A percentile compares a stretch with the other conserved stretches of the same genome.
phyloP scores from a whole-genome alignment of 371 early-diverging fungal species.

The Mortierella sp. region DNA sequence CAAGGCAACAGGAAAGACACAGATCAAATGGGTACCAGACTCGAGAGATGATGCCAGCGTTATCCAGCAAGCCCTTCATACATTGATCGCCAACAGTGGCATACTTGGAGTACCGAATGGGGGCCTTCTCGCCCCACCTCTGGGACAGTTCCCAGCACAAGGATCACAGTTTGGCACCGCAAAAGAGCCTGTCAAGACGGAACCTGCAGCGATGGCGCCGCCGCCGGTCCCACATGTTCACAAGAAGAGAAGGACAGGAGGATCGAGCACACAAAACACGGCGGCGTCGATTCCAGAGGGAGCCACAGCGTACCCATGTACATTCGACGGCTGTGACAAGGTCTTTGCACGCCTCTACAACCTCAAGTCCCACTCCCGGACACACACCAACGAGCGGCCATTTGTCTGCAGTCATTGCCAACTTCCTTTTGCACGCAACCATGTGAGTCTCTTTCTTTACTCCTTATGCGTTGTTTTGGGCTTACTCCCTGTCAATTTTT shows the following conservation, averaged over 20 bases:
- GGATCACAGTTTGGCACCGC: conserved; percentile 54
- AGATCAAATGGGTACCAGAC: conserved; percentile 51
- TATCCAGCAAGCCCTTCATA: conserved; percentile 43
- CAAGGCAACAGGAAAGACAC: conserved; percentile 53
- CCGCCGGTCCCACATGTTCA: conserved; percentile 15
- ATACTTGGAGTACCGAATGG: conserved; percentile 23
- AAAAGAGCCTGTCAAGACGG: conserved; percentile 16
- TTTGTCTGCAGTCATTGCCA: conserved; percentile 82
- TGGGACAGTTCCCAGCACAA: conserved; percentile 53
- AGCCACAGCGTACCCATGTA: conserved; percentile 65
- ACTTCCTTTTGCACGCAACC: conserved; percentile 87
- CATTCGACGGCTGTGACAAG: conserved; percentile 79
- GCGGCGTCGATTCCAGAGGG: conserved; percentile 57
- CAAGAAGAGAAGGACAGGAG: conserved; percentile 37
- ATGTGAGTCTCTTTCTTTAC: conserved; percentile 33
- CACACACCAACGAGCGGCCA: conserved; percentile 86
- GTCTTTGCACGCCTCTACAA: conserved; percentile 84
- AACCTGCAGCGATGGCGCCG: conserved; percentile 1
- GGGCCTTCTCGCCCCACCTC: conserved; percentile 30
- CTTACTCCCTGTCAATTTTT: background rate
- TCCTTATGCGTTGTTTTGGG: background rate
- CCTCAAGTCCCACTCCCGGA: conserved; percentile 84
- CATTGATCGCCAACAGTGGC: conserved; percentile 35
- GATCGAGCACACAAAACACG: conserved; percentile 36
- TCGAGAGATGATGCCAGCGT: conserved; percentile 29